Percentiles rank a stretch among this genome's conserved stretches.
Evolutionary conservation across 1,139 yeast species (phyloP).

Genomic region (Scheffersomyces titani): DNA sequence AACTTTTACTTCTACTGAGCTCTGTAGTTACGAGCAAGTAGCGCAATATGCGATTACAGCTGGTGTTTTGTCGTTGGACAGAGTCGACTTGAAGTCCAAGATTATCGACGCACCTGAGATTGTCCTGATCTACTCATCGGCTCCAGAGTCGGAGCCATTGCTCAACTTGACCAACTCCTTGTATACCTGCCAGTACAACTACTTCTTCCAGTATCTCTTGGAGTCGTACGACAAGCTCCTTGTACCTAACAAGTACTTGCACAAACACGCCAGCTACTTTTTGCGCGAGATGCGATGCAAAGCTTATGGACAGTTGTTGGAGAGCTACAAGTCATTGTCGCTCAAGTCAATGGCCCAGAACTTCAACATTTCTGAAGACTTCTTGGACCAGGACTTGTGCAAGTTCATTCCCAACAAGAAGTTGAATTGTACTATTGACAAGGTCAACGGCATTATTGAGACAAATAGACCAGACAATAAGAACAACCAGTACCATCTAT

Average conservation of each 20-base stretch:
- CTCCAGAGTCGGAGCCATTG: slow-evolving; percentile 70
- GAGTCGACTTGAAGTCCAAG: slow-evolving; percentile 82
- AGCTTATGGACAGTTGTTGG: slow-evolving; percentile 92
- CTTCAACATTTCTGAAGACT: slow-evolving; percentile 84
- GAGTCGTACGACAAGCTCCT: slow-evolving; percentile 77
- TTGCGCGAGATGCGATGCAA: slow-evolving; percentile 93
- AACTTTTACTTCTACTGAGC: slow-evolving; percentile 94
- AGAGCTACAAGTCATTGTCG: slow-evolving; percentile 89
- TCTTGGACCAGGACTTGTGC: slow-evolving; percentile 79
- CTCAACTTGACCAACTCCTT: slow-evolving; percentile 82
- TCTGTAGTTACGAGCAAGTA: slow-evolving; percentile 85
- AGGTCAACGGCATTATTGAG: slow-evolving; percentile 93
- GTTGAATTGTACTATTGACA: slow-evolving; percentile 92
- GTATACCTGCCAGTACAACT: slow-evolving; percentile 84
- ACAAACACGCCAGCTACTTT: slow-evolving; percentile 79
- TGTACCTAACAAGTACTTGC: slow-evolving; percentile 71
- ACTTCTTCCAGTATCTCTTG: slow-evolving; percentile 76
- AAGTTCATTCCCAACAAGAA: slow-evolving; percentile 91
- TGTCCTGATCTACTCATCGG: slow-evolving; percentile 72
- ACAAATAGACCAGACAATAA: slow-evolving; percentile 96
- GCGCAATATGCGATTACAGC: slow-evolving; percentile 87
- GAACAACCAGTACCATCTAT: slow-evolving; percentile 85
- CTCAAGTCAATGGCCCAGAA: slow-evolving; percentile 91
- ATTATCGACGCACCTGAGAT: slow-evolving; percentile 95
- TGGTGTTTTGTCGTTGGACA: slow-evolving; percentile 78